Base-by-base conservation (phyloP, 1,284 basidiomycete species). In the Moesziomyces globuligerus region DNA sequence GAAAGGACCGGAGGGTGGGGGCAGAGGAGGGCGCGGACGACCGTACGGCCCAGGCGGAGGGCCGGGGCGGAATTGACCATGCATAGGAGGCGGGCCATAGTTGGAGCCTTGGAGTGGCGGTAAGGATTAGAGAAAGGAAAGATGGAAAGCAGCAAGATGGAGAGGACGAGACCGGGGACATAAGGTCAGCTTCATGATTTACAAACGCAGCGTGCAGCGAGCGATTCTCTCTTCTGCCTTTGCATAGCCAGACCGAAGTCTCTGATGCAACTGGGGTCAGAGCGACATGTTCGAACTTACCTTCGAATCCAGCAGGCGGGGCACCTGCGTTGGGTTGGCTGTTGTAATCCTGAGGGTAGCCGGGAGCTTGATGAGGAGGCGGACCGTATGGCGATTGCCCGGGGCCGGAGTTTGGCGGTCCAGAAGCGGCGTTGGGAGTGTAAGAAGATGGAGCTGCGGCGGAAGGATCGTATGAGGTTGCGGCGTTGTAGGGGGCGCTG, bases 341-440 rank as follows among this genome's bases (percentile, higher is more conserved):
- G 20, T 46, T 64, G 46, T 57, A 64, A 29, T 64, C 54, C 39
- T 55, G 59, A 15, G 43, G 32, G 18, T 50, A 58, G 28, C 38
- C 50, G 10, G 55, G 47, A 21, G 38, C 34, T 48, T 57, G 53
- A 25, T 48, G 53, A 28, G 40, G 46, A 3, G 54, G 34, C 26
- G 39, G 55, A 28, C 54, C 61, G 25, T 58, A 65, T 2, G 55
- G 34, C 23, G 54, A 29, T 15, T 42, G 54, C n/a, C 39, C 45
- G 21, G 51, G 37, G 47, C 40, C 48, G 8, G 60, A n/a, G 32
- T 34, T 34, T 13, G 32, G 42, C 7, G 50, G 46, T 18, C 42
- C 26, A 7, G 54, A 25, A 25, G 10, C 32, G 32, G 32, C 15
- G n/a, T n/a, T n/a, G n/a, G n/a, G n/a, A n/a, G n/a, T n/a, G 17